phyloP scores from a whole-genome alignment of 768 basidiomycete species.

The Suillus placidus region DNA sequence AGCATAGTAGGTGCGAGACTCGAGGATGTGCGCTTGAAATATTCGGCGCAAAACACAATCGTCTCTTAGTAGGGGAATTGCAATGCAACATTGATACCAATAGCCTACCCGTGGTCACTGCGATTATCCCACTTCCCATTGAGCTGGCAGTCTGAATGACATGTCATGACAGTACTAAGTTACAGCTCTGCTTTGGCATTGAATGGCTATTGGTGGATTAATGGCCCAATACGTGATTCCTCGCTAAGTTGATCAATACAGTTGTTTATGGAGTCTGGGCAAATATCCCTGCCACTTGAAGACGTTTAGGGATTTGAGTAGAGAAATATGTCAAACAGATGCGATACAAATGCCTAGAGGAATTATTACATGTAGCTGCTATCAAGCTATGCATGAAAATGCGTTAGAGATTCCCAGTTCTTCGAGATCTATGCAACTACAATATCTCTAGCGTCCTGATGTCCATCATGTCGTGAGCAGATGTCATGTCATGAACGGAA shows the following conservation, averaged over 20 bases:
- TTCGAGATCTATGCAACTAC: too few relatives aligned
- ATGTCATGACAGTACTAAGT: not conserved
- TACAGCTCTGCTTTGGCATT: not conserved
- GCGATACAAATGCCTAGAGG: not conserved
- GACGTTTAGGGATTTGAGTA: not conserved
- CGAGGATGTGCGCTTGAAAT: too few relatives aligned
- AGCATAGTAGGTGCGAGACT: too few relatives aligned
- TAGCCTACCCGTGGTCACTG: not conserved
- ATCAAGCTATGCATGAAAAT: not conserved
- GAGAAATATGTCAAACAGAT: not conserved
- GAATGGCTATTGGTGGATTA: not conserved
- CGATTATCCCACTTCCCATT: not conserved
- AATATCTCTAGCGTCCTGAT: too few relatives aligned
- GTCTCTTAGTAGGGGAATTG: too few relatives aligned
- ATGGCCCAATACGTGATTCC: not conserved
- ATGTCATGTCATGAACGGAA: too few relatives aligned
- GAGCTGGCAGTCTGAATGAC: not conserved
- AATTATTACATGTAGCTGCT: not conserved
- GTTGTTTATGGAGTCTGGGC: not conserved
- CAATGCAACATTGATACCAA: not conserved
- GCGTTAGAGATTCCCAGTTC: too few relatives aligned
- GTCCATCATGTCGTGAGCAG: too few relatives aligned
- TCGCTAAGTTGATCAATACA: not conserved
- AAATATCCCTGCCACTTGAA: not conserved
- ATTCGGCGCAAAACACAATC: too few relatives aligned